phyloP scores from a whole-genome alignment of 495 filamentous ascomycete species.

The Penicillium longicatenatum region DNA sequence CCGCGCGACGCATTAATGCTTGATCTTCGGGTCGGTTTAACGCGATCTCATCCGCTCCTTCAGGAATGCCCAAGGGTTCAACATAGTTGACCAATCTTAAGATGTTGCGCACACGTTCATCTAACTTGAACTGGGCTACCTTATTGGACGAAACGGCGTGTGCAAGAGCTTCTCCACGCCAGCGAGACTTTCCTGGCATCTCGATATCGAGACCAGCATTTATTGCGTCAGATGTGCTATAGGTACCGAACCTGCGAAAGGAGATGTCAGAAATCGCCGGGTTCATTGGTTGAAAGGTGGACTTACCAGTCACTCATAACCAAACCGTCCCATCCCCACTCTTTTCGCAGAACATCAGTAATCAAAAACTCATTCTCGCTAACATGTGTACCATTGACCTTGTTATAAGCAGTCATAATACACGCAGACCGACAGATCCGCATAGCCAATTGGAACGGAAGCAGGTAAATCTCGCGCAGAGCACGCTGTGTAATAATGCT shows the following conservation, averaged over 20 bases:
- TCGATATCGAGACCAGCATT: conserved; percentile 73
- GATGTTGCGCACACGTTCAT: conserved; percentile 64
- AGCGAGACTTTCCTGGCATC: conserved; percentile 71
- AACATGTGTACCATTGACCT: conserved; percentile 70
- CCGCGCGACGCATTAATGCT: conserved; percentile 64
- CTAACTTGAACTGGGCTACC: conserved; percentile 57
- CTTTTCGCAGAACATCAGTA: conserved; percentile 63
- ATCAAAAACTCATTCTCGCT: conserved; percentile 65
- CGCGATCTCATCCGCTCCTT: conserved; percentile 60
- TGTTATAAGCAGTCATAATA: conserved; percentile 77
- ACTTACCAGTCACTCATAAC: conserved; percentile 75
- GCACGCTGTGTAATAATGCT: conserved; percentile 68
- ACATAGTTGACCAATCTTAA: conserved; percentile 65
- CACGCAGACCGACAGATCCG: conserved; percentile 63
- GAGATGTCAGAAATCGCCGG: not conserved
- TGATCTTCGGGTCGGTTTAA: conserved; percentile 68
- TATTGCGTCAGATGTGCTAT: conserved; percentile 66
- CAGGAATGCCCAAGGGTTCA: conserved; percentile 60
- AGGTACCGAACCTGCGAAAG: conserved; percentile 56
- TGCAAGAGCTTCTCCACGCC: conserved; percentile 60
- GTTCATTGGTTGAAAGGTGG: not conserved
- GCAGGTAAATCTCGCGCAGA: conserved; percentile 73
- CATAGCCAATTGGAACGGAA: conserved; percentile 72
- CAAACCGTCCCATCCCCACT: conserved; percentile 71
- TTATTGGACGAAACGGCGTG: conserved; percentile 63